Base-by-base conservation (phyloP, 768 basidiomycete species). In the Suillus ampliporus region DNA sequence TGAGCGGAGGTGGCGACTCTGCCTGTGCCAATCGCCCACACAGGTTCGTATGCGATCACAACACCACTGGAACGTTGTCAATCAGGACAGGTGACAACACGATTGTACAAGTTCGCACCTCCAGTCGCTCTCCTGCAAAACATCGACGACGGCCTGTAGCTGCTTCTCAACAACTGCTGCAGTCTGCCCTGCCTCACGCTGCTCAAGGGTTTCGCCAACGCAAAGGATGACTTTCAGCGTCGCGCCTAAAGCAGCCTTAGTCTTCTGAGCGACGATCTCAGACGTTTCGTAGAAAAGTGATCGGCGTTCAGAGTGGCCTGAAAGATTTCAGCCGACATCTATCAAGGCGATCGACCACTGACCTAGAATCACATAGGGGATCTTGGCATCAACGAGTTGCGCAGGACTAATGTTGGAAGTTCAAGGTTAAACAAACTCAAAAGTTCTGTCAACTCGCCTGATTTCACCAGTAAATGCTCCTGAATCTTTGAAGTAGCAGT, bases 21-120 rank as follows among this genome's bases (percentile, higher is more conserved):
- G 66, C 97, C 97, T 14, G 97, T 98, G 50, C 97, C 97, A 75
- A 99, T 99, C 38, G 97, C 97, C 97, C 97, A 99, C 19, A 99
- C 94, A 47, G 95, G 94, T 76, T 97, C 94, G 76, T 96, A 99
- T 21, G 97, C 97, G 70, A 99, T 84, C 62, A 99, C 97, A 71
- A 99, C 83, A 65, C 92, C 87, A 71, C 95, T 96, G 65, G 7
- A 61, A 23, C 17, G 8, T 37, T 21, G 38, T 47, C 23, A 41
- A 35, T 31, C 21, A 61, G 26, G 40, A 50, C 26, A 38, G 46
- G n/a, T n/a, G 26, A 50, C 28, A 31, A 23, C 3, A 38, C n/a
- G 13, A 43, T 41, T 26, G 6, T 38, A 11, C 37, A 48, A 40
- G 57, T 38, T 69, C 87, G 65, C 64, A 95, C 95, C 84, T 86